Evolutionary conservation across 306 rosid species (phyloP).

Genomic region (Sechiopsis laciniata): DNA sequence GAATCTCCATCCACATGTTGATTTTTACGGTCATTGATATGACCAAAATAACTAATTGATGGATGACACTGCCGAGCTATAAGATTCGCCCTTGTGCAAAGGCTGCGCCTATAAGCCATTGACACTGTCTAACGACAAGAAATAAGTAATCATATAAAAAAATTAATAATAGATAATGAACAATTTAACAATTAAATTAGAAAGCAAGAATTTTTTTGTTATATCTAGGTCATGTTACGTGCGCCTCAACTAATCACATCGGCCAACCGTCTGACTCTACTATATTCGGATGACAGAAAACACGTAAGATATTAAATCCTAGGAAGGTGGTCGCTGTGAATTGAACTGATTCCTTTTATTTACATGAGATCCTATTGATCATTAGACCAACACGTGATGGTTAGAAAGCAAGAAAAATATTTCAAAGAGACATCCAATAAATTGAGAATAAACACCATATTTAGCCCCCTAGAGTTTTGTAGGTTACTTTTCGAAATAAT

Average conservation of each 20-base stretch:
- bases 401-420: too few relatives aligned
- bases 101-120: constrained; percentile 81
- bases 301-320: too few relatives aligned
- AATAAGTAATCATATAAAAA: not conserved
- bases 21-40: constrained; percentile 34
- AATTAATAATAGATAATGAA: not conserved
- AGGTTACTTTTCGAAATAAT: too few relatives aligned
- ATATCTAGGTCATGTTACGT: too few relatives aligned
- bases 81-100: constrained; percentile 45
- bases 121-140: constrained; percentile 12
- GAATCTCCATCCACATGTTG: constrained; percentile 27
- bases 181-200: not conserved
- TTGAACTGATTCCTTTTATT: too few relatives aligned
- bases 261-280: too few relatives aligned
- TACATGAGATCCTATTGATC: too few relatives aligned
- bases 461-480: too few relatives aligned
- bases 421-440: not conserved
- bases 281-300: too few relatives aligned
- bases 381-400: too few relatives aligned
- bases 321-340: too few relatives aligned
- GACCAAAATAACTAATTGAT: constrained; percentile 44
- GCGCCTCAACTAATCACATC: too few relatives aligned
- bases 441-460: not conserved
- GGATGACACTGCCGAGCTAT: constrained; percentile 55
- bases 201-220: not conserved